These are phyloP conservation scores for Leishmania turanica DNA, from an alignment of 208 protist genomes.

Conservation along the genomic window DNA sequence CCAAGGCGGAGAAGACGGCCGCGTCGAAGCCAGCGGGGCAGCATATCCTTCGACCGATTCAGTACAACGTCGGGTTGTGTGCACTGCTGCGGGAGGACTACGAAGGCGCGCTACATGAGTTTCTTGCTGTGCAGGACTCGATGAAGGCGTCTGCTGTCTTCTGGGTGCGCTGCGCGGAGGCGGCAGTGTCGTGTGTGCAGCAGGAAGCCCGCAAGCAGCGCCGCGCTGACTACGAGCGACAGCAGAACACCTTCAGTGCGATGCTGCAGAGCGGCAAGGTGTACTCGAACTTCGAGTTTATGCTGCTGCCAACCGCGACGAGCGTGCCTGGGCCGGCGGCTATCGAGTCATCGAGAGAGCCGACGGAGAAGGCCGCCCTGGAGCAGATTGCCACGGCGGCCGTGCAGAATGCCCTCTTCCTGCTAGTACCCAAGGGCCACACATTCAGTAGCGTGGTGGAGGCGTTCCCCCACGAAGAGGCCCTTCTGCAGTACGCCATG, in stretches of 20 bases:
- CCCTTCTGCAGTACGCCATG: conserved; percentile 70
- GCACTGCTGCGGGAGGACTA: conserved; percentile 80
- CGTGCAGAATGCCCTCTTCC: conserved; percentile 83
- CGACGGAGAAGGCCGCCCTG: conserved; percentile 32
- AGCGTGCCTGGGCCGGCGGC: conserved; percentile 43
- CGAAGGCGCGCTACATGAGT: conserved; percentile 67
- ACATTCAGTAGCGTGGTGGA: conserved; percentile 58
- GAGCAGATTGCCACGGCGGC: conserved; percentile 60
- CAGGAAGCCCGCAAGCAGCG: conserved; percentile 30
- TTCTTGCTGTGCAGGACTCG: conserved; percentile 73
- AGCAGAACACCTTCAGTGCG: conserved; percentile 65
- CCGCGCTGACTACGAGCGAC: conserved; percentile 71
- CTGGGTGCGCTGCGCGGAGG: conserved; percentile 87
- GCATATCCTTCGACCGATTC: conserved; percentile 50
- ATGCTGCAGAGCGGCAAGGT: conserved; percentile 73
- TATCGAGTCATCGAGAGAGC: conserved; percentile 30
- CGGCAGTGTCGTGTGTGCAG: conserved; percentile 68
- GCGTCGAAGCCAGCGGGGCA: conserved; percentile 31
- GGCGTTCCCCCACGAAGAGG: conserved; percentile 60
- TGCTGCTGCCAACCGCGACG: conserved; percentile 74
- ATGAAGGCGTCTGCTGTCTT: conserved; percentile 80
- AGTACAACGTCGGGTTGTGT: conserved; percentile 88
- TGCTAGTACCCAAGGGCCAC: conserved; percentile 69
- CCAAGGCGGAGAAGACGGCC: conserved; percentile 68
- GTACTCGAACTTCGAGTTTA: conserved; percentile 79